These are phyloP conservation scores for Trichophyton schoenleinii DNA, from an alignment of 2,329 filamentous ascomycete genomes.

Conservation along the genomic window DNA sequence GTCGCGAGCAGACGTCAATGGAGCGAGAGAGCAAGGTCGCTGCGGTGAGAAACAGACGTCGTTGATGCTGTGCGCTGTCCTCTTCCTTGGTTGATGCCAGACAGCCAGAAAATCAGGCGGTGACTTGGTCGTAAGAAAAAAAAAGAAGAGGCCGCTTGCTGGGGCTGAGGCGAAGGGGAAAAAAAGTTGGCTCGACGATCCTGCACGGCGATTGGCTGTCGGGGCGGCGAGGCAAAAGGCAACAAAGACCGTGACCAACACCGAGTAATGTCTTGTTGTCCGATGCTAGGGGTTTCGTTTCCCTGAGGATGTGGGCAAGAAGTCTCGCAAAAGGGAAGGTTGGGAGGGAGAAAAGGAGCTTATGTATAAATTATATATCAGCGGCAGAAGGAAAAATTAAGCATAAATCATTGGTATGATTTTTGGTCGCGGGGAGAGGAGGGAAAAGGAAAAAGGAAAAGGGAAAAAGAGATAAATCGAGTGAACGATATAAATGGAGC, in stretches of 20 bases:
- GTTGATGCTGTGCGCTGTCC: too few species aligned
- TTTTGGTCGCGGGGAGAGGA: conserved; percentile 1
- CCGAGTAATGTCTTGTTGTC: neutral
- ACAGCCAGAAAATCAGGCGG: too few species aligned
- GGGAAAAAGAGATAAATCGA: neutral
- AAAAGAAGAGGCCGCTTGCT: neutral
- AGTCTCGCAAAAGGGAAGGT: neutral
- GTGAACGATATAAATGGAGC: conserved; percentile 5
- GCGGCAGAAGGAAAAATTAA: conserved; percentile 4
- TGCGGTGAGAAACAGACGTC: too few species aligned
- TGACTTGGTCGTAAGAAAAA: neutral
- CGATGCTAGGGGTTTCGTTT: neutral
- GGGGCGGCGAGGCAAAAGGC: neutral
- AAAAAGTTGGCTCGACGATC: neutral
- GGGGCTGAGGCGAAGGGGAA: neutral
- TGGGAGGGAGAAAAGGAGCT: neutral
- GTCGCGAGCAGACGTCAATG: too few species aligned
- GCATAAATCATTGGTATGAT: conserved; percentile 6
- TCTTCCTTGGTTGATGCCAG: too few species aligned
- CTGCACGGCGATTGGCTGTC: conserved; percentile 1
- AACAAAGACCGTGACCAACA: neutral
- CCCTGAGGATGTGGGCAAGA: neutral
- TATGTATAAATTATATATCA: conserved; percentile 5
- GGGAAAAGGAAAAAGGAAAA: neutral
- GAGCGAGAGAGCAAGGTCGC: too few species aligned